Conservation (phyloP, 345 rosid genomes). For the Lumnitzera littorea region DNA sequence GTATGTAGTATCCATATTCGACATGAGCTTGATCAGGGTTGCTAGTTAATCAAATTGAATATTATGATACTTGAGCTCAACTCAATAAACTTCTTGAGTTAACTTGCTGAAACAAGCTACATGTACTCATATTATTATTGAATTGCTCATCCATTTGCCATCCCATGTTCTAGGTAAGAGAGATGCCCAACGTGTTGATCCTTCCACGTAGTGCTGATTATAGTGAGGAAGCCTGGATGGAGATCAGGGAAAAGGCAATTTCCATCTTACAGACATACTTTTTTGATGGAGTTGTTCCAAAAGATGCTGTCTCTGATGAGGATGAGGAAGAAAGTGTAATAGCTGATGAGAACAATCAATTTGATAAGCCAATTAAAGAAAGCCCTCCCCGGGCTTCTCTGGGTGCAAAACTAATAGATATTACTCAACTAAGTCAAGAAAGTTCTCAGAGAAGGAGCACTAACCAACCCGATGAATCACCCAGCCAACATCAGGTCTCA, state of each 20-base stretch:
- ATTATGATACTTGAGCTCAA: too few species aligned
- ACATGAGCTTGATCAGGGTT: too few species aligned
- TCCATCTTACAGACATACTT: conserved; percentile 78
- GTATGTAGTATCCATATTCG: too few species aligned
- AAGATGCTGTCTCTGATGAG: conserved; percentile 70
- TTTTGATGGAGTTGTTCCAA: conserved; percentile 67
- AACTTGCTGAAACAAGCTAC: too few species aligned
- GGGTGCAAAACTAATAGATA: conserved; percentile 39
- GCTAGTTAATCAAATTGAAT: too few species aligned
- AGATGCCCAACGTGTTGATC: conserved; percentile 97
- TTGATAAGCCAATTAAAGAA: conserved; percentile 32
- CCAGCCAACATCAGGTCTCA: conserved; percentile 45
- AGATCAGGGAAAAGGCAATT: conserved; percentile 88
- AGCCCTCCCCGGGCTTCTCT: conserved; percentile 36
- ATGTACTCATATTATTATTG: too few species aligned
- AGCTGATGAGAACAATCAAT: conserved; percentile 37
- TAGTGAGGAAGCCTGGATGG: conserved; percentile 99
- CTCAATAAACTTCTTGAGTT: too few species aligned
- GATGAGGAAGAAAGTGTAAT: conserved; percentile 65
- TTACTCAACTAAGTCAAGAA: conserved; percentile 44
- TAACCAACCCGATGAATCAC: conserved; percentile 40
- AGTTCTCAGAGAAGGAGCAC: conserved; percentile 35
- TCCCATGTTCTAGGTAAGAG: conserved; percentile 65
- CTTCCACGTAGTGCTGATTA: conserved; percentile 99
- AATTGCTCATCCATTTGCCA: not conserved